Percentiles rank a stretch among this genome's conserved stretches.
Evolutionary conservation across 345 rosid genomes (phyloP).

Genomic region (Excoecaria agallocha): DNA sequence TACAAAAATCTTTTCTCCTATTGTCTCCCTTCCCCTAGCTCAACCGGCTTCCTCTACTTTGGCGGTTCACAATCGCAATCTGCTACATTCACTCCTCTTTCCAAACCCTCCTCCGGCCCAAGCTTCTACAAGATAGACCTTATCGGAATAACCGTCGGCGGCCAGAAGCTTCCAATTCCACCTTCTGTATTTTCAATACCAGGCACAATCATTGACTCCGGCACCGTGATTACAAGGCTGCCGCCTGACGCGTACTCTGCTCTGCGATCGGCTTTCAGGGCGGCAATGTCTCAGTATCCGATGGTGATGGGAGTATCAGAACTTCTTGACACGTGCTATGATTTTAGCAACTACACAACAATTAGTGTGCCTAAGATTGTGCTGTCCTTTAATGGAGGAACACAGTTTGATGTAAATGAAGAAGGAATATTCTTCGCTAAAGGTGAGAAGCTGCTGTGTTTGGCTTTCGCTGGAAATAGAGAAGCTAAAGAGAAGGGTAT

Average conservation of each 20-base stretch:
- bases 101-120: conserved; percentile 28
- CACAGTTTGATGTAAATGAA: conserved; percentile 37
- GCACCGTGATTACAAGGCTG: conserved; percentile 75
- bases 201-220: conserved; percentile 77
- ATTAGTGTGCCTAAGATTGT: conserved; percentile 46
- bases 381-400: conserved; percentile 45
- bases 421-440: conserved; percentile 42
- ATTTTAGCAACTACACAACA: conserved; percentile 38
- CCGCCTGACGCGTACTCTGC: conserved; percentile 62
- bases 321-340: conserved; percentile 76
- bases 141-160: conserved; percentile 51
- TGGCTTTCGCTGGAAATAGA: conserved; percentile 68
- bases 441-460: conserved; percentile 51
- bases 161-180: conserved; percentile 41
- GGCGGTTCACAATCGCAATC: conserved; percentile 30
- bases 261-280: conserved; percentile 41
- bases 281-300: conserved; percentile 55
- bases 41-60: conserved; percentile 69
- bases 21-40: conserved; percentile 64
- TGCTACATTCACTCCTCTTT: conserved; percentile 54
- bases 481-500: conserved; percentile 46
- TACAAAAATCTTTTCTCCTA: conserved; percentile 74
- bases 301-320: conserved; percentile 39
- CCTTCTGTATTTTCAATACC: conserved; percentile 40
- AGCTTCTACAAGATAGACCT: conserved; percentile 59